Evolutionary conservation across 108 stramenopile species (phyloP).

Genomic region (Poteriospumella lacustris): DNA sequence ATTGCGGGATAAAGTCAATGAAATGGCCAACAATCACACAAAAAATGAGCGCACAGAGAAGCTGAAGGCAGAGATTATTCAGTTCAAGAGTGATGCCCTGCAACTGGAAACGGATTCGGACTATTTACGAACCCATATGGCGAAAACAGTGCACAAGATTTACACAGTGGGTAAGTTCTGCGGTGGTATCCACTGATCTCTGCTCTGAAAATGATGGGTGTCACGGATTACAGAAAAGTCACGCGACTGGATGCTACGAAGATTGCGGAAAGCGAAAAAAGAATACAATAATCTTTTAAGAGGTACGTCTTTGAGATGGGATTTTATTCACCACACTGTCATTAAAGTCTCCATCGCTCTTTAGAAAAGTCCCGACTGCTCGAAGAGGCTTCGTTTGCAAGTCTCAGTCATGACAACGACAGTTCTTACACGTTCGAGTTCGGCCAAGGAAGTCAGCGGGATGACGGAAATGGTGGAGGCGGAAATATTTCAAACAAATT

Average conservation of each 20-base stretch:
- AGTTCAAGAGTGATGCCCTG: background rate
- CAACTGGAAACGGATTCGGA: background rate
- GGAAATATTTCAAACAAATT: too few species aligned
- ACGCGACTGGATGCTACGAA: background rate
- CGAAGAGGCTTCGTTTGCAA: background rate
- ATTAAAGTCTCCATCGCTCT: background rate
- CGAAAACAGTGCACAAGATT: background rate
- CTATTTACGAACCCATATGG: background rate
- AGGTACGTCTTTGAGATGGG: background rate
- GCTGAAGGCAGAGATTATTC: background rate
- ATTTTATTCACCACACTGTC: background rate
- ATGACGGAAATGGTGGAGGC: background rate
- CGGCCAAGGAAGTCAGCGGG: background rate
- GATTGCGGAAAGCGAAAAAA: background rate
- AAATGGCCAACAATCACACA: constrained; percentile 10
- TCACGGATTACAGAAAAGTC: background rate
- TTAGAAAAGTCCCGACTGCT: background rate
- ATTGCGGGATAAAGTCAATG: background rate
- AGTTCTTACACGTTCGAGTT: background rate
- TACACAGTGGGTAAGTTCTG: background rate
- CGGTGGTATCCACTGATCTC: background rate
- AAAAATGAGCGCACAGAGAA: constrained; percentile 5
- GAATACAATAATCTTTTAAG: background rate
- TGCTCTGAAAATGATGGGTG: background rate
- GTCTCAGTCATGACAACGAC: background rate